These are phyloP conservation scores for Trichoderma simmonsii DNA, from an alignment of 2,329 filamentous ascomycete species.

Conservation along the genomic window DNA sequence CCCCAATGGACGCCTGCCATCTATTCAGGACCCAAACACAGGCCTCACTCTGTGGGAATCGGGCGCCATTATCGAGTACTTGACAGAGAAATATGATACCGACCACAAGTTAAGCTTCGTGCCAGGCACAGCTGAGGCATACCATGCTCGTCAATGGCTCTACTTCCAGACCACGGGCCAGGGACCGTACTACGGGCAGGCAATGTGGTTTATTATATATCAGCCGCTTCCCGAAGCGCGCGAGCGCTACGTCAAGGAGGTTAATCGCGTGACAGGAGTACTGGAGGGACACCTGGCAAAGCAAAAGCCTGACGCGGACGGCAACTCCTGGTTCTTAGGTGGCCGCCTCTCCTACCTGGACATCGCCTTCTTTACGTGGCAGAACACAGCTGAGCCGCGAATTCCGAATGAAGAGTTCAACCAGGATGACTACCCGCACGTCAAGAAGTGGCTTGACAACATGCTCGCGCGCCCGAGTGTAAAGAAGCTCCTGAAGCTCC, in stretches of 20 bases:
- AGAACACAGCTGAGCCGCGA: constrained; percentile 6
- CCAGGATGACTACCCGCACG: neutral
- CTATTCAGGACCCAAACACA: constrained; percentile 36
- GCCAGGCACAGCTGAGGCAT: constrained; percentile 28
- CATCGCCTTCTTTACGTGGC: constrained; percentile 10
- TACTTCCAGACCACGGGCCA: constrained; percentile 40
- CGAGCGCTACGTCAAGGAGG: constrained; percentile 1
- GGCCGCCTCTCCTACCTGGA: constrained; percentile 4
- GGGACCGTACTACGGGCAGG: constrained; percentile 39
- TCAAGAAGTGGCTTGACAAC: constrained; percentile 9
- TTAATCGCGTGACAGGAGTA: constrained; percentile 6
- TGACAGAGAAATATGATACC: constrained; percentile 31
- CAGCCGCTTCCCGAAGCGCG: constrained; percentile 3
- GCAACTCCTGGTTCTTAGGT: constrained; percentile 1
- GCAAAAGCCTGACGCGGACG: constrained; percentile 2
- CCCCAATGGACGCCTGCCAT: constrained; percentile 36
- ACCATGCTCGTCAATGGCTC: constrained; percentile 34
- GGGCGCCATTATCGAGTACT: constrained; percentile 32
- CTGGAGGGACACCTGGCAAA: constrained; percentile 4
- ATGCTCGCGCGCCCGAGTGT: neutral
- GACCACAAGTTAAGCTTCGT: constrained; percentile 27
- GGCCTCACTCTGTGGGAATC: constrained; percentile 27
- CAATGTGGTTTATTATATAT: constrained; percentile 29
- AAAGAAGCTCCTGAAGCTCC: neutral
- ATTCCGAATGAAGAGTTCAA: constrained; percentile 11